Base-by-base conservation (phyloP, 1,284 basidiomycete species). In the Ceratobasidium sp. region DNA sequence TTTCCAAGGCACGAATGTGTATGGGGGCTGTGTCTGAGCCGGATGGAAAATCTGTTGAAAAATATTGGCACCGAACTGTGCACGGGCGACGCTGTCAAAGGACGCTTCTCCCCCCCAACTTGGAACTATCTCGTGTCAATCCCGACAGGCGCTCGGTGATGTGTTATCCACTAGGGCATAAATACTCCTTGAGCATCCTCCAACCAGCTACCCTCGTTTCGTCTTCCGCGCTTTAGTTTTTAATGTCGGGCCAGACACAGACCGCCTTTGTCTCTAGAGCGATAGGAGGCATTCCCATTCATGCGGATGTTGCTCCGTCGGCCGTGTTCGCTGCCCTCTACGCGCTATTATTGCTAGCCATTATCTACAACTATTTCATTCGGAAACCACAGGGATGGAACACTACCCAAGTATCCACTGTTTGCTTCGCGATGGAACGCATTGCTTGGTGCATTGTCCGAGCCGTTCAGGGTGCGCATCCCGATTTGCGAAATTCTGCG, bases 251-350 rank as follows among this genome's bases (percentile, higher is more conserved):
- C 14, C 2, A 48, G 11, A n/a, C 31, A 8, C 63, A 65, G 19
- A 58, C 31, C 4, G 54, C 68, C 2, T 31, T 51, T 9, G 64
- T 83, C 71, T 82, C 83, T 43, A 76, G 81, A 1, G 81, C 81
- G 13, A 74, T 82, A n/a, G 82, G 82, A n/a, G 82, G 83, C 7
- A 80, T 80, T 19, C 74, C 78, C 29, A 75, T 80, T 14, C 76
- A 79, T 13, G 69, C 58, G 1, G 83, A 84, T 76, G 80, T 82
- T 61, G 82, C 77, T 14, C 82, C 84, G n/a, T 83, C 82, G 1
- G 78, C 83, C n/a, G 19, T 83, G 9, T 83, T 83, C 76, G 81
- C 81, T 3, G 77, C 79, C 4, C 77, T 83, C 9, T 84, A 83
- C 77, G 81, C 76, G 1, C 58, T 80, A 7, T 77, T 84, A 13